phyloP scores from a whole-genome alignment of 2,329 filamentous ascomycete species.

The Pseudocercospora fuligena region DNA sequence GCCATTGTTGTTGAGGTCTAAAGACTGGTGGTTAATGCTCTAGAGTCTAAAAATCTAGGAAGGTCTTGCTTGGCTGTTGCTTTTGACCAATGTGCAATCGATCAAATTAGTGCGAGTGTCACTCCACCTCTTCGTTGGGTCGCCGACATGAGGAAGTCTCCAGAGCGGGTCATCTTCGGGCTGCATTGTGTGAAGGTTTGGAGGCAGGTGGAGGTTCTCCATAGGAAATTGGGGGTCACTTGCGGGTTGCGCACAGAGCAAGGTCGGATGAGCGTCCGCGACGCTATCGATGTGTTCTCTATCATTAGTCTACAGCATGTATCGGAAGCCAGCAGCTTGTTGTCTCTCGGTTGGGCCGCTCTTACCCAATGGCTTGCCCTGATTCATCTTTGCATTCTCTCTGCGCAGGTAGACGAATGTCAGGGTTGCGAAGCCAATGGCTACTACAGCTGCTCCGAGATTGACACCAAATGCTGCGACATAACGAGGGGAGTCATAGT shows the following conservation, averaged over 20 bases:
- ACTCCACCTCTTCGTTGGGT: not conserved
- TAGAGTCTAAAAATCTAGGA: not conserved
- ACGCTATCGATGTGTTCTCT: not conserved
- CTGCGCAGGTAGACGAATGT: slow-evolving; percentile 29
- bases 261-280: too few species aligned
- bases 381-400: slow-evolving; percentile 36
- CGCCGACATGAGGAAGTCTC: not conserved
- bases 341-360: slow-evolving; percentile 31
- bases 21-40: not conserved
- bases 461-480: slow-evolving; percentile 31
- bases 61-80: not conserved
- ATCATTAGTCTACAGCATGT: slow-evolving; percentile 26
- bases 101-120: not conserved
- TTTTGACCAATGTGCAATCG: not conserved
- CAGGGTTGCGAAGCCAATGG: slow-evolving; percentile 27
- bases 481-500: slow-evolving; percentile 28
- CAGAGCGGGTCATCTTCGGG: not conserved
- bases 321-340: slow-evolving; percentile 36
- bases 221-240: slow-evolving; percentile 5
- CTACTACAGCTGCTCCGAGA: slow-evolving; percentile 28
- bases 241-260: too few species aligned
- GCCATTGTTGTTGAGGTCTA: slow-evolving; percentile 55
- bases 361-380: slow-evolving; percentile 29
- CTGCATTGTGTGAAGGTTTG: not conserved
- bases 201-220: slow-evolving; percentile 5